phyloP scores from a whole-genome alignment of 2,329 filamentous ascomycete genomes.

The Fusarium humuli region DNA sequence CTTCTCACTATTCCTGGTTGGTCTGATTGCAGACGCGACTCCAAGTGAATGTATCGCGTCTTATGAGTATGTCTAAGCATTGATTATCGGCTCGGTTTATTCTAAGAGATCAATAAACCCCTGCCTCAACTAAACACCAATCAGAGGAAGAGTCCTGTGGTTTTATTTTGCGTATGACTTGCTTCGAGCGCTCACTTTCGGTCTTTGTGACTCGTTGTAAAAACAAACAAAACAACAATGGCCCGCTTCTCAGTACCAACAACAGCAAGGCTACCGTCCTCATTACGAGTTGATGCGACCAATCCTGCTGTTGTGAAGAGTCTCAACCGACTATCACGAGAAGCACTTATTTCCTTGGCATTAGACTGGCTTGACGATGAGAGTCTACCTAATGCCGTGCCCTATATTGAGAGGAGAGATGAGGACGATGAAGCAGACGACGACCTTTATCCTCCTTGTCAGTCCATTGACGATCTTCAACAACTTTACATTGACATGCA shows the following conservation, averaged over 20 bases:
- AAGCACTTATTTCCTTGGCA: slow-evolving; percentile 77
- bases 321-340: slow-evolving; percentile 76
- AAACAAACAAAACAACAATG: slow-evolving; percentile 53
- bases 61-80: slow-evolving; percentile 22
- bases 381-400: slow-evolving; percentile 66
- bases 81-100: slow-evolving; percentile 6
- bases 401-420: slow-evolving; percentile 52
- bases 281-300: slow-evolving; percentile 73
- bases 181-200: not conserved
- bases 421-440: slow-evolving; percentile 67
- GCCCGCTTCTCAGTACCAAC: slow-evolving; percentile 75
- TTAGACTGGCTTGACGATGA: slow-evolving; percentile 81
- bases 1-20: not conserved
- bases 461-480: slow-evolving; percentile 73
- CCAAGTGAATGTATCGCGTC: slow-evolving; percentile 27
- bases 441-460: slow-evolving; percentile 76
- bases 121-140: not conserved
- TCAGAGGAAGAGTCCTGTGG: slow-evolving; percentile 10
- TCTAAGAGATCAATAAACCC: slow-evolving; percentile 7
- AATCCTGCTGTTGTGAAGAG: slow-evolving; percentile 74
- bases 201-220: slow-evolving; percentile 14
- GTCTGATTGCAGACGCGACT: slow-evolving; percentile 23
- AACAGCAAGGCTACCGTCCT: slow-evolving; percentile 76
- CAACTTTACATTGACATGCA: slow-evolving; percentile 72
- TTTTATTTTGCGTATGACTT: slow-evolving; percentile 10